Evolutionary conservation across 805 yeast species (phyloP), one percentile per base, ranked within the genome.

Genomic region (Scheffersomyces spartinae): DNA sequence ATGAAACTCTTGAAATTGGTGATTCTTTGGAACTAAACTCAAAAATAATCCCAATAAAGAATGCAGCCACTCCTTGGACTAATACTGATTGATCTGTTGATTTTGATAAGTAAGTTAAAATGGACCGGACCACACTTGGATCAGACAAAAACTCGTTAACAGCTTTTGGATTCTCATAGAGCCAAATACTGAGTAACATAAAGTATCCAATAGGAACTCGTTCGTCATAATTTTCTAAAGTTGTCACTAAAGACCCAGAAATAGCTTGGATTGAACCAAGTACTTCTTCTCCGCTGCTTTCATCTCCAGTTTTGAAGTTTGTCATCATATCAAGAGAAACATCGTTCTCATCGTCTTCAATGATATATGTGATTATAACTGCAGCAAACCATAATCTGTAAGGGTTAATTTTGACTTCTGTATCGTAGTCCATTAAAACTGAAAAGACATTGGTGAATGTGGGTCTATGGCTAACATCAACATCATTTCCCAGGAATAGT

Each of bases 381-480:
- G 80, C 58, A 0, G 95, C 72, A 51, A 88, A 86, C 91, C 94
- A 91, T 1, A 73, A 52, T 40, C 74, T 72, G 45, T 85, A 91
- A 0, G 99, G 96, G 37, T 91, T 88, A 17, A 86, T 51, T 27
- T 74, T 70, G 22, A 45, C 30, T 9, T 54, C 61, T 2, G 58
- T 70, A 35, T 86, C 88, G 40, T 80, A 83, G 35, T 80, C 88
- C 36, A 84, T 64, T 5, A 91, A 49, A 0, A 79, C 68, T 14
- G 72, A 57, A 30, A 91, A 74, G 1, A 91, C 11, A 46, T 45
- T 9, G 38, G 40, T 7, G 35, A n/a, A n/a, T n/a, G n/a, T n/a
- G n/a, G n/a, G n/a, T n/a, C n/a, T n/a, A n/a, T n/a, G n/a, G n/a
- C 21, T 36, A 15, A 15, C 28, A 7, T 47, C 47, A 6, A 49